These are phyloP conservation scores for Phytophthora sansomeana DNA, from an alignment of 352 stramenopile genomes.

Conservation along the genomic window DNA sequence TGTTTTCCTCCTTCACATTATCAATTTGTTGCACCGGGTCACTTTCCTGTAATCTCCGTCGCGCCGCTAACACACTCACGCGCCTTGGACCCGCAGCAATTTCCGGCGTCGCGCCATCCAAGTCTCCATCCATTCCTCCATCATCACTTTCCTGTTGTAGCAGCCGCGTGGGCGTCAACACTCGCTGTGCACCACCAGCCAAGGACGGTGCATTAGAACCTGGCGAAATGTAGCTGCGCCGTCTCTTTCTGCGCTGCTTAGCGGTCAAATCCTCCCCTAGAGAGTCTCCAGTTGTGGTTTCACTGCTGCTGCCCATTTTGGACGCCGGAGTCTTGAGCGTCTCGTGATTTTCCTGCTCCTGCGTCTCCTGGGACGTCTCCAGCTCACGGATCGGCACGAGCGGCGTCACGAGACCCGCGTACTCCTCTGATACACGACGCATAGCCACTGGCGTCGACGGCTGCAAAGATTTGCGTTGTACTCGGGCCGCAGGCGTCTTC, in stretches of 20 bases:
- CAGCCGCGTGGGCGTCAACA: constrained; percentile 58
- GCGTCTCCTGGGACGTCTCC: constrained; percentile 12
- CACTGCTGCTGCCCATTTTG: background rate
- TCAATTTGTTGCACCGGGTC: background rate
- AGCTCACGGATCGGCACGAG: constrained; percentile 25
- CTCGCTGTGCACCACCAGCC: constrained; percentile 60
- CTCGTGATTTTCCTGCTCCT: constrained; percentile 1
- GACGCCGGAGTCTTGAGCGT: constrained; percentile 17
- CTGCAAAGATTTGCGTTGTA: background rate
- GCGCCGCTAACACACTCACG: constrained; percentile 29
- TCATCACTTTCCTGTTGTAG: constrained; percentile 38
- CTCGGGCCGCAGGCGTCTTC: background rate
- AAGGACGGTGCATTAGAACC: constrained; percentile 54
- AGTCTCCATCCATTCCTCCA: constrained; percentile 36
- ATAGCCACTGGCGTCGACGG: background rate
- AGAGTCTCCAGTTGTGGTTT: constrained; percentile 1
- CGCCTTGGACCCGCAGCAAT: constrained; percentile 28
- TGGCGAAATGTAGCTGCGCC: constrained; percentile 62
- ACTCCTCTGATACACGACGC: constrained; percentile 9
- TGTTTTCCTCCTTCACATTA: constrained; percentile 8
- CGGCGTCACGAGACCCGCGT: background rate
- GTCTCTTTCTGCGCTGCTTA: constrained; percentile 44
- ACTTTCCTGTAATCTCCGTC: constrained; percentile 10
- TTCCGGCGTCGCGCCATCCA: constrained; percentile 28
- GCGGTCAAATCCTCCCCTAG: background rate